Percentiles rank a stretch among this genome's conserved stretches.
Evolutionary conservation across 768 basidiomycete species (phyloP).

Genomic region (Phlebiopsis gigantea): DNA sequence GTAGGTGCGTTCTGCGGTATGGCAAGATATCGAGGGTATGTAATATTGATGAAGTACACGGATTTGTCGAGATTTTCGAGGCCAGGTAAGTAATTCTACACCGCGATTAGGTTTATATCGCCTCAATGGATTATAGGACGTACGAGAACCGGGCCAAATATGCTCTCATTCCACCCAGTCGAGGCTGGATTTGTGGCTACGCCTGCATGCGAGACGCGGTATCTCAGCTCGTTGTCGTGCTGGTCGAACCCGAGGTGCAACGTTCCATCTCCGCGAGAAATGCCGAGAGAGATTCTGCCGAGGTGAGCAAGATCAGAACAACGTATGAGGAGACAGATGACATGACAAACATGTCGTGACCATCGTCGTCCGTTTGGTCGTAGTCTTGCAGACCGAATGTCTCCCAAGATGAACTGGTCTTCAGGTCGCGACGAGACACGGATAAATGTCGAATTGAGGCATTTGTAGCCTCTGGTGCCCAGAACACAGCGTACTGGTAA

Average conservation of each 20-base stretch:
- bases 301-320: background rate
- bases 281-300: constrained; percentile 30
- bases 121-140: background rate
- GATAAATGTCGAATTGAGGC: constrained; percentile 25
- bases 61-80: constrained; percentile 27
- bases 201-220: constrained; percentile 27
- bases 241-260: constrained; percentile 32
- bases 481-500: constrained; percentile 32
- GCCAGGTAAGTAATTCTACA: constrained; percentile 30
- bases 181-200: constrained; percentile 25
- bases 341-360: constrained; percentile 12
- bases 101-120: background rate
- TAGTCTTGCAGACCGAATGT: constrained; percentile 29
- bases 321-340: background rate
- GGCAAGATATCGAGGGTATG: constrained; percentile 30
- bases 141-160: constrained; percentile 27
- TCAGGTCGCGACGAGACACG: constrained; percentile 23
- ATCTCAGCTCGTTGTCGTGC: constrained; percentile 31
- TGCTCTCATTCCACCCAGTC: constrained; percentile 19
- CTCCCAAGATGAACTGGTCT: constrained; percentile 19
- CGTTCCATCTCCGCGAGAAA: constrained; percentile 32
- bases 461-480: constrained; percentile 22
- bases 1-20: background rate
- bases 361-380: constrained; percentile 32
- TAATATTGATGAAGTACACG: constrained; percentile 30